Evolutionary conservation across 257 asterid genomes (phyloP), one percentile per base, ranked within the genome.

Genomic region (Primulina huaijiensis): DNA sequence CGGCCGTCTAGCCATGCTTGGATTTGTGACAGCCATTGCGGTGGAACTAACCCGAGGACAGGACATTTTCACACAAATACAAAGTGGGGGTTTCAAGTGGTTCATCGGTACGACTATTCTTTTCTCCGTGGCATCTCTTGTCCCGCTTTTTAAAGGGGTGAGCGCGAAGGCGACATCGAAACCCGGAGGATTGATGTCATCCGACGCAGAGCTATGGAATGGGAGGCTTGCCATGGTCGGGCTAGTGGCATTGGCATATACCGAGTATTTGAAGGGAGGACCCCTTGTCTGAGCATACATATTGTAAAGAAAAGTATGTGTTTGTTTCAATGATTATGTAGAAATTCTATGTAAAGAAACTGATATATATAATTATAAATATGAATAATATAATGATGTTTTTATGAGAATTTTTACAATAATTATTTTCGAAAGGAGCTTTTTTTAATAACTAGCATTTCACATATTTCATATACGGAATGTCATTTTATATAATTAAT

Each of bases 201-300:
- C 96, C 0, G 81, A 91, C 40, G 92, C 92, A 0, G 97, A 91
- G 74, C 68, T 89, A 6, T 88, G 89, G 95, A 92, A 92, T 53
- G 98, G 98, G 0, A 79, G 97, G 79, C 76, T 86, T 46, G 98
- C 98, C 3, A 92, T 92, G 98, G 63, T 92, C 60, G 98, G 98
- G 2, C 72, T 92, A 67, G 74, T 92, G 21, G 98, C 92, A 0
- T 76, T 90, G 82, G 97, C 97, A 3, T 79, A 88, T 23, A 92
- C 98, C 0, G 97, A 92, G 85, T 85, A 59, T 71, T 77, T 92
- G 3, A 90, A 81, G 21, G 96, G 96, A 6, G 77, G 87, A 31
- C 89, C 91, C 4, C 82, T 88, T 23, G 76, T 83, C 57, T 82
- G 30, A 27, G 30, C 30, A 27, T 27, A 27, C 2, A 27, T 27